Conservation (phyloP, 1,139 yeast species). For the Scheffersomyces parashehatae region DNA sequence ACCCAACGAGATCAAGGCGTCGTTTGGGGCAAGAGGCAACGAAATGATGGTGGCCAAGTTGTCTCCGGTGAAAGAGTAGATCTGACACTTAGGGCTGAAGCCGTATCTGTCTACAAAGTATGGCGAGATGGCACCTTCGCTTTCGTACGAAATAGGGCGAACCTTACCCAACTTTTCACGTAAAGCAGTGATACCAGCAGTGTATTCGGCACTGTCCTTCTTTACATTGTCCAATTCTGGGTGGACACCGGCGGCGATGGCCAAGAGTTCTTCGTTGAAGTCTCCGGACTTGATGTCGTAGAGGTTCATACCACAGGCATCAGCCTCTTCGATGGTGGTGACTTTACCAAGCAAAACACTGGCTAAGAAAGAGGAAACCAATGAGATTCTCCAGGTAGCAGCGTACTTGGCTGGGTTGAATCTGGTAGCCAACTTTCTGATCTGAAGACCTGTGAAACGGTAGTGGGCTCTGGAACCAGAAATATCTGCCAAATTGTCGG, state of each 20-base stretch:
- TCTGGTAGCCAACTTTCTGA: constrained; percentile 65
- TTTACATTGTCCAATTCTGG: constrained; percentile 33
- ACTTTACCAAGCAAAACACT: constrained; percentile 67
- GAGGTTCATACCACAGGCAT: constrained; percentile 90
- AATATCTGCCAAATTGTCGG: constrained; percentile 59
- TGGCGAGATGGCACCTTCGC: constrained; percentile 47
- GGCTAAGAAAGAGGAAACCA: constrained; percentile 80
- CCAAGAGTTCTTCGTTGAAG: constrained; percentile 55
- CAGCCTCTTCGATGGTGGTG: constrained; percentile 73
- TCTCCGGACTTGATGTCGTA: constrained; percentile 61
- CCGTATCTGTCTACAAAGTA: constrained; percentile 72
- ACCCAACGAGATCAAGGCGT: constrained; percentile 79
- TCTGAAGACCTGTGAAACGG: constrained; percentile 89
- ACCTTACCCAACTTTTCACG: constrained; percentile 53
- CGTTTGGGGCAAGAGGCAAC: constrained; percentile 73
- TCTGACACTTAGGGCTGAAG: constrained; percentile 50
- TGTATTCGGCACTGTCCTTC: constrained; percentile 16
- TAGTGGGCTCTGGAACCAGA: constrained; percentile 91
- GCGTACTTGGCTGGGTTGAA: constrained; percentile 50
- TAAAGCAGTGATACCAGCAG: constrained; percentile 38
- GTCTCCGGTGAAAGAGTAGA: constrained; percentile 84
- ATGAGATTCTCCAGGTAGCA: constrained; percentile 61
- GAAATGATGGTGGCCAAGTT: constrained; percentile 87
- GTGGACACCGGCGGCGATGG: constrained; percentile 54
- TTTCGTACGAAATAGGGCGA: constrained; percentile 44